These are phyloP conservation scores for Pleurotus salmoneostramineus DNA, from an alignment of 768 basidiomycete genomes.

Conservation along the genomic window DNA sequence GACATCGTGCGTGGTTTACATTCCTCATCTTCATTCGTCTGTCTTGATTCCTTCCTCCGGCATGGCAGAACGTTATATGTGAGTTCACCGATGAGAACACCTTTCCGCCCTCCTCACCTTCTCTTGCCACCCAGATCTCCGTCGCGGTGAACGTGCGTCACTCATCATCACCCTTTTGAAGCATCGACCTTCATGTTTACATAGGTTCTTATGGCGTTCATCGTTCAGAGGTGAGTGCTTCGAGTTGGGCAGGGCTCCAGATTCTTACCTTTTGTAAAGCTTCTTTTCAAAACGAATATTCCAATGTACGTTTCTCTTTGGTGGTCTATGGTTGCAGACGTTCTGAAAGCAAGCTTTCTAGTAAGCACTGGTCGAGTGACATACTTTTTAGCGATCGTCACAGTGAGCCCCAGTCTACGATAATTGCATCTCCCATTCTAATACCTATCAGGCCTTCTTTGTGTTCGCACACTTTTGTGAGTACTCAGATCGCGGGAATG, in stretches of 20 bases:
- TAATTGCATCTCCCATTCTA: not conserved
- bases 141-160: constrained; percentile 32
- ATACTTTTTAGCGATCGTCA: constrained; percentile 32
- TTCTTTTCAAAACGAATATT: constrained; percentile 38
- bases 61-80: constrained; percentile 31
- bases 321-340: not conserved
- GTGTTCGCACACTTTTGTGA: constrained; percentile 39
- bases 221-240: constrained; percentile 34
- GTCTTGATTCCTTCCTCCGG: constrained; percentile 7
- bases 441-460: constrained; percentile 18
- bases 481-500: constrained; percentile 9
- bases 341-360: constrained; percentile 10
- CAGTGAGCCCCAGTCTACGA: constrained; percentile 18
- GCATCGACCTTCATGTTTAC: not conserved
- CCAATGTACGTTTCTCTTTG: constrained; percentile 22
- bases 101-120: not conserved
- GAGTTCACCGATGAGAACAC: constrained; percentile 8
- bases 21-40: not conserved
- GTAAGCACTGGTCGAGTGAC: constrained; percentile 28
- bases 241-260: not conserved
- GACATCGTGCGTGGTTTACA: constrained; percentile 28
- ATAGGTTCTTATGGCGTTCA: constrained; percentile 36
- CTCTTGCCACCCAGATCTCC: constrained; percentile 22
- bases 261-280: constrained; percentile 14
- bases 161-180: not conserved